A percentile compares a stretch with the other conserved stretches of the same genome.
These are phyloP conservation scores for Microcera coccophila DNA, from an alignment of 2,329 filamentous ascomycete species.

Conservation along the genomic window DNA sequence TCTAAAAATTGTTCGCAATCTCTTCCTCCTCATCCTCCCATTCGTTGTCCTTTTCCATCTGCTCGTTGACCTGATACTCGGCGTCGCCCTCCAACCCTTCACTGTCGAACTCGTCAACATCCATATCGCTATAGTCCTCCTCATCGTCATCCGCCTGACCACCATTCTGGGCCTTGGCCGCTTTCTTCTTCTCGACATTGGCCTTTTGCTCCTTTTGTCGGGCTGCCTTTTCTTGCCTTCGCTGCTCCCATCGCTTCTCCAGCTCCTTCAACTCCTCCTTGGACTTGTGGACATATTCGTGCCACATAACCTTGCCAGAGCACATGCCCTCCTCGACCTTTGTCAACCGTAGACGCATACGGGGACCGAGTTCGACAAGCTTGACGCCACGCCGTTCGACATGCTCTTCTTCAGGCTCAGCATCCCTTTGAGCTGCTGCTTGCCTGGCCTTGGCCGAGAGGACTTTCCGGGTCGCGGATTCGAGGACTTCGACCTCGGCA, in stretches of 20 bases:
- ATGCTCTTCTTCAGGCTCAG: constrained; percentile 47
- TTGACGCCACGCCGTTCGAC: constrained; percentile 88
- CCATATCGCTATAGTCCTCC: constrained; percentile 43
- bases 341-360: constrained; percentile 81
- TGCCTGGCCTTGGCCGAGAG: constrained; percentile 49
- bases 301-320: constrained; percentile 91
- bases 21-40: constrained; percentile 51
- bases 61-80: constrained; percentile 47
- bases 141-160: constrained; percentile 40
- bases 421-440: constrained; percentile 36
- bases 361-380: constrained; percentile 84
- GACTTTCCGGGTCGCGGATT: constrained; percentile 60
- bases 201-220: constrained; percentile 79
- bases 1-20: constrained; percentile 30
- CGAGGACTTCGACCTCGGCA: constrained; percentile 84
- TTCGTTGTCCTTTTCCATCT: constrained; percentile 47
- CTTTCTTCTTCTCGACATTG: constrained; percentile 83
- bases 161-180: constrained; percentile 40
- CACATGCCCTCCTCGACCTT: constrained; percentile 97
- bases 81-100: constrained; percentile 49
- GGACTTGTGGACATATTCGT: constrained; percentile 87
- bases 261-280: constrained; percentile 71
- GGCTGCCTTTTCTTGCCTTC: constrained; percentile 74
- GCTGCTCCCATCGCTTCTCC: constrained; percentile 78
- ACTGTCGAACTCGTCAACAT: constrained; percentile 49